A percentile compares a stretch with the other conserved stretches of the same genome.
Conservation (phyloP, 2,329 filamentous ascomycete species). For the Aspergillus sp. region DNA sequence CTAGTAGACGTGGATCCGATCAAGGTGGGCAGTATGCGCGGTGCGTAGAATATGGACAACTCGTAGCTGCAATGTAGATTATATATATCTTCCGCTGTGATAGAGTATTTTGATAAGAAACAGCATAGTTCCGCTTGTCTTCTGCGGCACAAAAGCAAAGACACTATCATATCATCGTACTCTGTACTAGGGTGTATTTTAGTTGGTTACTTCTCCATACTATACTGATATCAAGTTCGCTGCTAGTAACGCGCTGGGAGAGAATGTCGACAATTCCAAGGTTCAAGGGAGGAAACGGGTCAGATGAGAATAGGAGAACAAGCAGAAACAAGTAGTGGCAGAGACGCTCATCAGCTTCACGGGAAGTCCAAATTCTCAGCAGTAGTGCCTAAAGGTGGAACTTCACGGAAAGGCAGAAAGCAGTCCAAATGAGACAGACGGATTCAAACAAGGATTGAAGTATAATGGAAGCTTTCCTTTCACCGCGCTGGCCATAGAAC, state of each 20-base stretch:
- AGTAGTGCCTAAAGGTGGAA: conserved; percentile 23
- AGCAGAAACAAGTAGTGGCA: conserved; percentile 9
- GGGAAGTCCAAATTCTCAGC: conserved; percentile 18
- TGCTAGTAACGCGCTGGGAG: conserved; percentile 16
- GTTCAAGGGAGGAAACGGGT: conserved; percentile 12
- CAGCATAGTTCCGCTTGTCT: no score
- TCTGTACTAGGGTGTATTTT: conserved; percentile 15
- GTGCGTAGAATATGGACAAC: no score
- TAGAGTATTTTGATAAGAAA: no score
- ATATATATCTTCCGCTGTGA: background rate
- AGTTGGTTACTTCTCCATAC: conserved; percentile 18
- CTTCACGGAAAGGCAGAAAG: conserved; percentile 22
- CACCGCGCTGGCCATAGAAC: conserved; percentile 26
- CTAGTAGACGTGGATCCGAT: no score
- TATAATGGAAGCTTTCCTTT: conserved; percentile 29
- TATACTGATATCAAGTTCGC: conserved; percentile 22
- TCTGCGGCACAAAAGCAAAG: background rate
- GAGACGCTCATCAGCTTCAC: conserved; percentile 12
- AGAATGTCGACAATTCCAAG: conserved; percentile 15
- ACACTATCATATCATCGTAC: background rate
- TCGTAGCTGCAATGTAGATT: background rate
- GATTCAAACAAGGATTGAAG: conserved; percentile 31
- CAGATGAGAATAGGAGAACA: conserved; percentile 14
- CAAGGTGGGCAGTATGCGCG: no score
- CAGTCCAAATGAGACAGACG: conserved; percentile 29